Base-by-base conservation (phyloP, 2,329 filamentous ascomycete genomes). In the Cercospora zeina region DNA sequence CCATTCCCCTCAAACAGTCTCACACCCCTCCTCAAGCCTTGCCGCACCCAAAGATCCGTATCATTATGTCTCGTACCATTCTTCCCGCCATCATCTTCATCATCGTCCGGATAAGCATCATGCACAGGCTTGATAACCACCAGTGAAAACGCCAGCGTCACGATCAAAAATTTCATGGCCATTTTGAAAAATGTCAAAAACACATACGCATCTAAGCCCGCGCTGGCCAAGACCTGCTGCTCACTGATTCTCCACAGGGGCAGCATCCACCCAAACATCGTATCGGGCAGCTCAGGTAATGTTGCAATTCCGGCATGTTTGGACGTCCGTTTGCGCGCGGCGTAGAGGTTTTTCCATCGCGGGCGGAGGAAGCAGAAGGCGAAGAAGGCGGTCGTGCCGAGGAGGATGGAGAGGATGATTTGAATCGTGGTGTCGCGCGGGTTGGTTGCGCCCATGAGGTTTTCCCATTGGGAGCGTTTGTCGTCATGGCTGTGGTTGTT, bases 111-210 rank as follows among this genome's bases (percentile, higher is more conserved):
- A 69, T 85, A 96, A 63, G 85, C 84, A 62, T 84, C 82, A 73
- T 97, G 96, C 62, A 99, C 89, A 0, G 95, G 96, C 65, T 89
- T 88, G 67, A 99, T 88, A 3, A 99, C 85, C 14, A 85, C 81
- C 36, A 89, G 81, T 30, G 93, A 89, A 71, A 97, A 91, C 75
- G 96, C 86, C 61, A 95, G 85, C 70, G 96, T 89, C 56, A 89
- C 79, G 14, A 85, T 79, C 55, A 97, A 87, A 69, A 97, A 89
- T 65, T 89, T 90, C 67, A 92, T 90, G 11, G 93, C 89, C 86
- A 97, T 95, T 75, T 93, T 96, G 82, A 97, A 97, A 77, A 99
- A 99, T 14, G 89, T 85, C 13, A 99, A 82, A 73, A 99, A 97
- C 67, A 97, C 95, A 78, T 91, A 99, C 55, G 95, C 95, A 79